Evolutionary conservation across 2,329 filamentous ascomycete genomes (phyloP), one percentile per base, ranked within the genome.

Genomic region (Verticillium nubilum): DNA sequence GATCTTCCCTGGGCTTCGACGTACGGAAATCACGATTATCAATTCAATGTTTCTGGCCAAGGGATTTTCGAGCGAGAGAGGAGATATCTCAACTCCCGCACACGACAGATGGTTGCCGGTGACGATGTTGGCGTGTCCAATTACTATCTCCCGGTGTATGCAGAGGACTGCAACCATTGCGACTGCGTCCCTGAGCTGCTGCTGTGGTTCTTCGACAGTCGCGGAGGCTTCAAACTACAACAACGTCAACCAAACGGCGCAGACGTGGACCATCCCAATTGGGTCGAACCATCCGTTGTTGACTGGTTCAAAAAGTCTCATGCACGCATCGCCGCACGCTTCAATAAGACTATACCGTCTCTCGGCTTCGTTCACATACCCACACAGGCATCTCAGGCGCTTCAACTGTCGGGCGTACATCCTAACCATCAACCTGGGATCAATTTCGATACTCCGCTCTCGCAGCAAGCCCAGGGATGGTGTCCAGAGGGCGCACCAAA

Each of bases 201-300:
- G 1, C 74, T 91, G 1, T 91, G 87, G 86, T 90, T 91, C 73
- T 90, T 91, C 65, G 88, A 91, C 66, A 83, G 79, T 58, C 78
- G 82, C 23, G 86, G 86, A 35, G 86, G 86, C 5, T 74, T 75
- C 57, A 74, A 76, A 55, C 83, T 79, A 64, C 78, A 80, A 61
- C 67, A 73, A 62, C 64, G 62, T 53, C 56, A 73, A 56, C 52
- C 68, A 2, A 54, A 61, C 2, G 66, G 65, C 27, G 33, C 62
- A 13, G 58, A 52, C 2, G 59, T 70, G 13, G 66, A 65, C 7
- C 58, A 66, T 61, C 65, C 72, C 0, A 70, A 79, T 64, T 82
- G 79, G 79, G 78, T 81, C 2, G 73, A 80, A 58, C 29, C 57
- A 17, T 70, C 66, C 7, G 78, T 80, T 0, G 78, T 77, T 0